phyloP scores from a whole-genome alignment of 2,329 filamentous ascomycete genomes.

The Venturia aucupariae region DNA sequence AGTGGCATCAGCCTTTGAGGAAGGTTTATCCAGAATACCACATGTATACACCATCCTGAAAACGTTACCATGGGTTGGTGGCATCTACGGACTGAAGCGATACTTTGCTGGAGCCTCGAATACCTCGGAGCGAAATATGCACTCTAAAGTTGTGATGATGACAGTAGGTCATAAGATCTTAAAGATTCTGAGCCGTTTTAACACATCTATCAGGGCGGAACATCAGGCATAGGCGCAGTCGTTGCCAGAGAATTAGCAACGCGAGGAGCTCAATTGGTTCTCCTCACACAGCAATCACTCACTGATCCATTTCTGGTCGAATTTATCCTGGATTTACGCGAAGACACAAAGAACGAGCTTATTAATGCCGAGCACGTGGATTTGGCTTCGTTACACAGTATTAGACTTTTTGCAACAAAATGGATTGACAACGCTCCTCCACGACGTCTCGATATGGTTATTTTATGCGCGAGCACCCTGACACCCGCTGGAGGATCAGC shows the following conservation, averaged over 20 bases:
- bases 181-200: conserved; percentile 19
- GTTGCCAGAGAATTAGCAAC: conserved; percentile 65
- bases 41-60: conserved; percentile 45
- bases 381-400: conserved; percentile 75
- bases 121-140: conserved; percentile 70
- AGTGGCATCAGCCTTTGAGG: conserved; percentile 42
- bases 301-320: conserved; percentile 85
- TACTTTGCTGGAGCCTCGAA: conserved; percentile 72
- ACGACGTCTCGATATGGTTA: conserved; percentile 78
- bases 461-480: conserved; percentile 74
- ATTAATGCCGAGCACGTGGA: conserved; percentile 96
- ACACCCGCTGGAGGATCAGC: conserved; percentile 57
- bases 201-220: conserved; percentile 55
- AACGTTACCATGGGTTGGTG: conserved; percentile 40
- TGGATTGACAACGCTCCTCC: conserved; percentile 96
- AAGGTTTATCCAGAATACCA: conserved; percentile 47
- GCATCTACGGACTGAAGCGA: conserved; percentile 55
- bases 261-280: conserved; percentile 80
- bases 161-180: conserved; percentile 47
- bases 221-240: conserved; percentile 79
- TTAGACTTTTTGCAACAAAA: conserved; percentile 87
- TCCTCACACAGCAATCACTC: conserved; percentile 74
- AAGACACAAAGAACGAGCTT: conserved; percentile 67
- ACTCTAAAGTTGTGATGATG: conserved; percentile 87
- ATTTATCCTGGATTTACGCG: conserved; percentile 80